phyloP scores from a whole-genome alignment of 2,329 filamentous ascomycete species.

The Colletotrichum gigasporum region DNA sequence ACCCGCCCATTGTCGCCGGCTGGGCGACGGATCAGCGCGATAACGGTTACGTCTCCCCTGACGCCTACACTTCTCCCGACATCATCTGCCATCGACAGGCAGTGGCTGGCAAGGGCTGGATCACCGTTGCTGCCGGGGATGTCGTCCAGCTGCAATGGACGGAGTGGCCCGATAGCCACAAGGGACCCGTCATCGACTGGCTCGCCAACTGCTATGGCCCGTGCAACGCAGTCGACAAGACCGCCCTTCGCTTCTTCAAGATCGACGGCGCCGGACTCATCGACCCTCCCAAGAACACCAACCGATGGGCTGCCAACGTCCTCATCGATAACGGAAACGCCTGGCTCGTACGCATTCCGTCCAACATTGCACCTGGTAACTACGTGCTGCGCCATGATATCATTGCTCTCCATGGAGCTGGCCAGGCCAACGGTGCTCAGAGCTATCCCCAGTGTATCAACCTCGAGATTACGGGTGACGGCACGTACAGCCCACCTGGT shows the following conservation, averaged over 20 bases:
- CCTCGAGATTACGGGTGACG: conserved; percentile 61
- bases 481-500: conserved; percentile 56
- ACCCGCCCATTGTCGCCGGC: conserved; percentile 37
- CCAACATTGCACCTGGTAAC: conserved; percentile 57
- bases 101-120: conserved; percentile 49
- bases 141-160: conserved; percentile 58
- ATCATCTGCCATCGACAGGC: conserved; percentile 60
- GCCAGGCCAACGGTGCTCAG: conserved; percentile 53
- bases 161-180: conserved; percentile 58
- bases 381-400: conserved; percentile 66
- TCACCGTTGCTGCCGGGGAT: conserved; percentile 54
- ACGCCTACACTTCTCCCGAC: conserved; percentile 48
- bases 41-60: conserved; percentile 59
- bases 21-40: conserved; percentile 53
- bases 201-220: conserved; percentile 53
- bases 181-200: conserved; percentile 57
- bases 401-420: conserved; percentile 61
- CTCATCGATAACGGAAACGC: conserved; percentile 61
- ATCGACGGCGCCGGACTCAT: conserved; percentile 52
- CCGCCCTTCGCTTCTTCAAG: conserved; percentile 55
- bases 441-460: conserved; percentile 65
- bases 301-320: conserved; percentile 51
- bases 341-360: conserved; percentile 60
- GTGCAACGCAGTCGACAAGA: conserved; percentile 52
- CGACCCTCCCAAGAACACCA: conserved; percentile 39